Base-by-base conservation (phyloP, 768 basidiomycete species). In the Calocybe indica region DNA sequence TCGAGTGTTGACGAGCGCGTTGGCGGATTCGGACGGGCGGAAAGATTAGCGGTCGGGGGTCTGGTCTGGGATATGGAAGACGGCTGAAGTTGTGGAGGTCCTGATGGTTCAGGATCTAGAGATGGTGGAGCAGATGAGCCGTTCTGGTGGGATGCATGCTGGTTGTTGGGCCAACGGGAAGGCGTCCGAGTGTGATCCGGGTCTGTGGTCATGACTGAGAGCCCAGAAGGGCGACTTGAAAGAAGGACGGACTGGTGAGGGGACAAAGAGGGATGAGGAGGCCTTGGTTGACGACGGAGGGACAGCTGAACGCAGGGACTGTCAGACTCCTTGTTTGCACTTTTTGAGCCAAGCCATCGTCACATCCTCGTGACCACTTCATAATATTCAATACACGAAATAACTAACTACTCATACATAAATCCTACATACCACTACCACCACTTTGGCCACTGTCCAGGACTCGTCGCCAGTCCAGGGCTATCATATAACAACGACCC, bases 401-500 rank as follows among this genome's bases (percentile, higher is more conserved):
- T 22, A 53, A 37, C 11, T 49, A 51, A 39, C 48, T 55, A 42
- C 37, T 53, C 45, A 43, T 37, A 9, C 37, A 10, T 9, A 15
- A 32, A 11, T 40, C 39, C 7, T 5, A n/a, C n/a, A n/a, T n/a
- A n/a, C n/a, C n/a, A n/a, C n/a, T n/a, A 22, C 72, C 58, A 80
- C 69, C 70, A 79, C 77, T 75, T 22, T 22, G 22, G 79, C 46
- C 74, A 74, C 56, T 74, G 74, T 13, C 73, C 74, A 1, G 83
- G 82, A 55, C 80, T 82, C 40, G 63, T 66, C 40, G 72, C 56
- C 50, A 73, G 51, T 41, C 76, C 81, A n/a, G 88, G 88, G 60
- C 86, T 88, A 52, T 87, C 82, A 54, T 88, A 90, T 55, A 89
- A 57, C 52, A 85, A 57, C 1, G 67, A 62, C 33, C 74, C 73